A percentile compares a stretch with the other conserved stretches of the same genome.
These are phyloP conservation scores for Helotiales sp. DNA, from an alignment of 2,329 filamentous ascomycete species.

Conservation along the genomic window DNA sequence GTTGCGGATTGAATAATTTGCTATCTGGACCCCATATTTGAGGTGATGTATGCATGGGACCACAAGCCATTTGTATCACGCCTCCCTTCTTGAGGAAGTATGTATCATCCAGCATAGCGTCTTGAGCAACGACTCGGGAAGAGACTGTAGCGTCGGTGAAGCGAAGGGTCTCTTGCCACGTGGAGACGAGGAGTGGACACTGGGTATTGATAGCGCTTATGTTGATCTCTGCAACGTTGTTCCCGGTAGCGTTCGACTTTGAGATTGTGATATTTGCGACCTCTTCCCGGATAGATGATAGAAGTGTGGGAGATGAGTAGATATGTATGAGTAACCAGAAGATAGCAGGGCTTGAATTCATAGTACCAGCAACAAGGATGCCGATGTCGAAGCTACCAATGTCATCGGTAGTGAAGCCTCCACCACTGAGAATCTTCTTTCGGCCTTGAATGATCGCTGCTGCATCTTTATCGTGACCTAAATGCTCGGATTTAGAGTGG, in stretches of 20 bases:
- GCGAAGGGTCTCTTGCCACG: slow-evolving; percentile 46
- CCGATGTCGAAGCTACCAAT: slow-evolving; percentile 35
- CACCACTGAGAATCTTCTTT: background rate
- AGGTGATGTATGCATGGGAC: slow-evolving; percentile 41
- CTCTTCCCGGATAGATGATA: slow-evolving; percentile 33
- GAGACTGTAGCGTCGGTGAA: slow-evolving; percentile 38
- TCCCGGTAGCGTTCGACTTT: background rate
- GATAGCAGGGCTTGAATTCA: slow-evolving; percentile 39
- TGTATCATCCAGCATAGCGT: slow-evolving; percentile 41
- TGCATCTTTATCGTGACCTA: slow-evolving; percentile 23
- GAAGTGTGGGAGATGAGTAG: slow-evolving; percentile 33
- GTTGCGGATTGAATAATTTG: slow-evolving; percentile 39
- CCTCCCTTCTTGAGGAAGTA: slow-evolving; percentile 43
- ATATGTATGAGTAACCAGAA: slow-evolving; percentile 40
- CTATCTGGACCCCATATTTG: slow-evolving; percentile 45
- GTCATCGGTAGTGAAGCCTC: slow-evolving; percentile 11
- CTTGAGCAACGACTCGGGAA: slow-evolving; percentile 40
- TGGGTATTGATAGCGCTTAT: slow-evolving; percentile 37
- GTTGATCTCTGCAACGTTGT: slow-evolving; percentile 34
- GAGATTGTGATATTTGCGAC: slow-evolving; percentile 20
- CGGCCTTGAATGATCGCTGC: slow-evolving; percentile 19
- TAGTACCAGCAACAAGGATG: slow-evolving; percentile 31
- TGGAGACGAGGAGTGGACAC: slow-evolving; percentile 44
- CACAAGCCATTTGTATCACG: slow-evolving; percentile 44
- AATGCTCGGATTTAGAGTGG: no score